Evolutionary conservation across 768 basidiomycete genomes (phyloP).

Genomic region (Russula brevipes): DNA sequence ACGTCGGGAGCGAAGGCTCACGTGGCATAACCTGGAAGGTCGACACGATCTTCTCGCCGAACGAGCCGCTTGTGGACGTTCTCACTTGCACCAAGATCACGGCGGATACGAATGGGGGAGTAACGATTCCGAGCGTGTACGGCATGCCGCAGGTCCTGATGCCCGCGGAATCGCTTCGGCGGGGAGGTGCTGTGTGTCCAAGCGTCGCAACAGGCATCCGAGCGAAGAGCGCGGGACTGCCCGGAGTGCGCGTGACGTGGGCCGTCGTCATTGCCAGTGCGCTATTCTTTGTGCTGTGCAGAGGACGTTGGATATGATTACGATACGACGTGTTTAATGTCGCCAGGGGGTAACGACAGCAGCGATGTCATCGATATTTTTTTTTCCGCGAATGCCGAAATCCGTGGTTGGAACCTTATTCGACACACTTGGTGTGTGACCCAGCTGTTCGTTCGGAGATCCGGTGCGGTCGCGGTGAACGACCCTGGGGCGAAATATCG

Average conservation of each 20-base stretch:
- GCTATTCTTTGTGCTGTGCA: slow-evolving; percentile 14
- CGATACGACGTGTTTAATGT: background rate
- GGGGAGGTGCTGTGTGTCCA: slow-evolving; percentile 27
- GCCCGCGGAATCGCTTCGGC: slow-evolving; percentile 31
- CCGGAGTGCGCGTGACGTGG: slow-evolving; percentile 14
- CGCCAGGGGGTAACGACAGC: too few species aligned
- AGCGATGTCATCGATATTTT: too few species aligned
- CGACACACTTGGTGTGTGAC: too few species aligned
- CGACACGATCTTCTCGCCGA: slow-evolving; percentile 37
- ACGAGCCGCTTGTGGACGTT: slow-evolving; percentile 47
- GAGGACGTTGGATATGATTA: slow-evolving; percentile 13
- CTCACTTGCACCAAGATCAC: slow-evolving; percentile 42
- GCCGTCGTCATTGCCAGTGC: slow-evolving; percentile 11
- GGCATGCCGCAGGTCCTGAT: slow-evolving; percentile 47
- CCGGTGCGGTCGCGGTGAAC: too few species aligned
- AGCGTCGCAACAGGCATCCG: slow-evolving; percentile 21
- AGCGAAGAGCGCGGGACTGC: slow-evolving; percentile 16
- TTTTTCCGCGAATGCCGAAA: too few species aligned
- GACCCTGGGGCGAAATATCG: too few species aligned
- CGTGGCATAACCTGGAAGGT: slow-evolving; percentile 39
- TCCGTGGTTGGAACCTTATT: too few species aligned
- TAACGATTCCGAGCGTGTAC: slow-evolving; percentile 35
- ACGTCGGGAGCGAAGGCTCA: slow-evolving; percentile 41
- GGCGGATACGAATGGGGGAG: slow-evolving; percentile 39
- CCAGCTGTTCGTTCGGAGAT: too few species aligned